Base-by-base conservation (phyloP, 306 rosid species). In the Morella rubra region DNA sequence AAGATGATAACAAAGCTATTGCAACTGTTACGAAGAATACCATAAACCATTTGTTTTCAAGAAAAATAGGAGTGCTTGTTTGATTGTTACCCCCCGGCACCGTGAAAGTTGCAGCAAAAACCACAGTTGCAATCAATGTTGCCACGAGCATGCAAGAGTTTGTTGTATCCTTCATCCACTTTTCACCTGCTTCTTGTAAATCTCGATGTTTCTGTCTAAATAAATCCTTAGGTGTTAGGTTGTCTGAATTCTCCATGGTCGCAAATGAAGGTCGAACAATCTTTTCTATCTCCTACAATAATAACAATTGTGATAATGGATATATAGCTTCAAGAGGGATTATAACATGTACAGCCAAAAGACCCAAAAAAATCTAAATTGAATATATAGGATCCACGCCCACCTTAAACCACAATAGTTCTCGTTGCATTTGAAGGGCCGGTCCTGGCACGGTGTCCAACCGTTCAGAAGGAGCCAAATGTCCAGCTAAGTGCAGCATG, bases 141-240 rank as follows among this genome's bases (percentile, higher is more conserved):
- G 96, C 72, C 32, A 86, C 89, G 4, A 86, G 24, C 87, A 85
- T 76, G n/a, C 91, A 86, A 18, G 87, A 86, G 1, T 62, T 65
- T 1, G 93, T 80, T 2, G 93, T 90, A 67, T 67, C 0, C 49
- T 81, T 73, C 93, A 86, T 90, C 96, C 93, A 88, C 4, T 72
- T 8, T 67, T 88, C 91, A 13, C 87, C 93, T 3, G 72, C 69
- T 1, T 54, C 37, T 0, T 77, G 20, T 44, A 90, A 44, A 0
- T 44, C 78, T 58, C 62, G 18, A 27, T 90, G 96, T 12, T 71
- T 69, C 1, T 10, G 7, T 0, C 79, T 84, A 76, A 90, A 90
- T 24, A 86, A 13, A 61, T 75, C 71, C 15, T n/a, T 68, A 32
- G 92, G 88, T n/a, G 89, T 24, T 24, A 24, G 81, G 51, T 47